Conservation (phyloP, 1,284 basidiomycete species). For the Hymenochaete sp. region DNA sequence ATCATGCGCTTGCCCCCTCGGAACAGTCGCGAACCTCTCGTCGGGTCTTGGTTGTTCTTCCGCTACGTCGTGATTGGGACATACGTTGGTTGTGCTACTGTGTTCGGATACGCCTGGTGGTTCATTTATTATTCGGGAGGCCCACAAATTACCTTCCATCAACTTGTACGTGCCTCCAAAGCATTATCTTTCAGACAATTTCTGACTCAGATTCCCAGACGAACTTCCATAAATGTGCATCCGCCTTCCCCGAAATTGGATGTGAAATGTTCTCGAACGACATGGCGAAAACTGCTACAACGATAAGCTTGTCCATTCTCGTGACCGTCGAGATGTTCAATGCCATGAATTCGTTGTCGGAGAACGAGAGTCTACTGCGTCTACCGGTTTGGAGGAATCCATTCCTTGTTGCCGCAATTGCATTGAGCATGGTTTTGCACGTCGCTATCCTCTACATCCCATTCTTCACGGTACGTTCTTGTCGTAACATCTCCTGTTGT, state of each 20-base stretch:
- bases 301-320: conserved; percentile 90
- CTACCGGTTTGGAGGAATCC: conserved; percentile 92
- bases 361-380: conserved; percentile 87
- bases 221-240: conserved; percentile 86
- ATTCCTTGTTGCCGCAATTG: conserved; percentile 83
- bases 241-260: conserved; percentile 79
- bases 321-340: conserved; percentile 99
- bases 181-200: not conserved
- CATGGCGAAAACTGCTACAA: conserved; percentile 82
- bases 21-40: conserved; percentile 80
- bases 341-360: conserved; percentile 97
- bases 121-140: conserved; percentile 87
- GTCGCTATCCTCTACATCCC: conserved; percentile 93
- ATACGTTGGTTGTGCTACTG: conserved; percentile 93
- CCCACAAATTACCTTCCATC: conserved; percentile 88
- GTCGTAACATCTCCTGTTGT: conserved; percentile 10
- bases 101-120: conserved; percentile 99
- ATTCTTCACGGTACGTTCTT: conserved; percentile 72
- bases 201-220: conserved; percentile 43
- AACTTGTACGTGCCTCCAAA: conserved; percentile 58
- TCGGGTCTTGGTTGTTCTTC: conserved; percentile 92
- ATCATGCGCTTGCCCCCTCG: conserved; percentile 94
- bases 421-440: conserved; percentile 86
- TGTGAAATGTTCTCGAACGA: conserved; percentile 90
- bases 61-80: conserved; percentile 89